phyloP scores from a whole-genome alignment of 805 yeast species.

The Starmerella floris region DNA sequence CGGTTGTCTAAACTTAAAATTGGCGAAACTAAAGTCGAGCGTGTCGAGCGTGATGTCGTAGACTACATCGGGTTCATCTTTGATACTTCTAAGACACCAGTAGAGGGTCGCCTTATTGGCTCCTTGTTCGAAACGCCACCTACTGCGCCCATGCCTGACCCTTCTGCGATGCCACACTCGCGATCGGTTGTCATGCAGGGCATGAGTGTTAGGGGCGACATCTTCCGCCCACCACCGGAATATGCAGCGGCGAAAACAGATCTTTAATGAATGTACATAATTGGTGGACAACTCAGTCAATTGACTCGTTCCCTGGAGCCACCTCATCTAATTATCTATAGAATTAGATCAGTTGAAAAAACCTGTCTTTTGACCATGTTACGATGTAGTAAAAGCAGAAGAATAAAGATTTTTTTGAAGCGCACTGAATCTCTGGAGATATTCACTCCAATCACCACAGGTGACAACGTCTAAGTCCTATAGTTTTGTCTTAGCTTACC shows the following conservation, averaged over 20 bases:
- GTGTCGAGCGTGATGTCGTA: conserved; percentile 39
- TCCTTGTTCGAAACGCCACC: conserved; percentile 46
- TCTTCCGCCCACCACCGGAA: conserved; percentile 27
- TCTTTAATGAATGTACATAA: conserved; percentile 1
- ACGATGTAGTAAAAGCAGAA: too few species aligned
- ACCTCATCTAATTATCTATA: conserved; percentile 23
- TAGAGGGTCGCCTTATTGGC: conserved; percentile 48
- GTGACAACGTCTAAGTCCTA: too few species aligned
- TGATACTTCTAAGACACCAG: conserved; percentile 40
- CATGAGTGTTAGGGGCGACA: conserved; percentile 30
- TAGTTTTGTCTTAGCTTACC: too few species aligned
- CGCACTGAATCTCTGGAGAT: too few species aligned
- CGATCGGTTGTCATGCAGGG: conserved; percentile 24
- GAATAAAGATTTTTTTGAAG: too few species aligned
- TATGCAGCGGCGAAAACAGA: conserved; percentile 13
- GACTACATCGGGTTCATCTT: conserved; percentile 52
- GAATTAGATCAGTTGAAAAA: too few species aligned
- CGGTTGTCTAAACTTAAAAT: conserved; percentile 38
- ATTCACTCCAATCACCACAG: too few species aligned
- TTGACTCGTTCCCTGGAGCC: too few species aligned
- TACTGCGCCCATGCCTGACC: conserved; percentile 26
- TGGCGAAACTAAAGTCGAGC: conserved; percentile 34
- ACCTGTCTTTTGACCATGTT: too few species aligned
- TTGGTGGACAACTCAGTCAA: too few species aligned
- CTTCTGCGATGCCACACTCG: conserved; percentile 19